Evolutionary conservation across 2,329 filamentous ascomycete species (phyloP).

Genomic region (Penicillium sp.): DNA sequence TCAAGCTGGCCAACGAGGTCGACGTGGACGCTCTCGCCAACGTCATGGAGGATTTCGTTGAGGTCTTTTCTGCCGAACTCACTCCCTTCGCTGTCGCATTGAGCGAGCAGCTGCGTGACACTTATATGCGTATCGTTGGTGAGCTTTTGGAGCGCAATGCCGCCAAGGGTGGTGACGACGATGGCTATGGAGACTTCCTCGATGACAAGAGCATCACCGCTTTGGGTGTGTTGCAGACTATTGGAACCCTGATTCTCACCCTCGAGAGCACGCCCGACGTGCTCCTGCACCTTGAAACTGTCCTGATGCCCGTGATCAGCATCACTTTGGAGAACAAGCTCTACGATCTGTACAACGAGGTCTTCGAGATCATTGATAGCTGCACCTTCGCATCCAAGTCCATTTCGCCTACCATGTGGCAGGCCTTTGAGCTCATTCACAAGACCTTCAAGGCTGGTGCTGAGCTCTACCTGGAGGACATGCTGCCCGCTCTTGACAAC

Average conservation of each 20-base stretch:
- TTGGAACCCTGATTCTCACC: constrained; percentile 92
- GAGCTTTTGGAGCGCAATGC: constrained; percentile 84
- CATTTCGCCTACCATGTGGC: constrained; percentile 97
- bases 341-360: constrained; percentile 95
- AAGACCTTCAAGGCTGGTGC: constrained; percentile 95
- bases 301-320: constrained; percentile 94
- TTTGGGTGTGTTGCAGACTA: constrained; percentile 91
- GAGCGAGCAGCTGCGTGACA: constrained; percentile 92
- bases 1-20: constrained; percentile 95
- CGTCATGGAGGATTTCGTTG: constrained; percentile 99
- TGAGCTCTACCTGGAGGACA: constrained; percentile 95
- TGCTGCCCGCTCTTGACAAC: constrained; percentile 96
- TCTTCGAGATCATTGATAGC: constrained; percentile 98
- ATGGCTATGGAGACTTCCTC: constrained; percentile 80
- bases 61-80: constrained; percentile 94
- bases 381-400: constrained; percentile 96
- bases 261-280: constrained; percentile 96
- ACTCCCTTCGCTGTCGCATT: constrained; percentile 95
- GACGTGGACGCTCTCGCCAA: constrained; percentile 96
- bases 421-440: constrained; percentile 94
- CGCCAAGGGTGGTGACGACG: constrained; percentile 69
- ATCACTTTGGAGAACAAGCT: constrained; percentile 97
- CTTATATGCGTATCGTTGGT: constrained; percentile 86
- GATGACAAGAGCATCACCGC: constrained; percentile 99
- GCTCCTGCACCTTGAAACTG: constrained; percentile 85